These are phyloP conservation scores for Annona cherimola DNA, from an alignment of 164 flowering plant genomes.

Conservation along the genomic window DNA sequence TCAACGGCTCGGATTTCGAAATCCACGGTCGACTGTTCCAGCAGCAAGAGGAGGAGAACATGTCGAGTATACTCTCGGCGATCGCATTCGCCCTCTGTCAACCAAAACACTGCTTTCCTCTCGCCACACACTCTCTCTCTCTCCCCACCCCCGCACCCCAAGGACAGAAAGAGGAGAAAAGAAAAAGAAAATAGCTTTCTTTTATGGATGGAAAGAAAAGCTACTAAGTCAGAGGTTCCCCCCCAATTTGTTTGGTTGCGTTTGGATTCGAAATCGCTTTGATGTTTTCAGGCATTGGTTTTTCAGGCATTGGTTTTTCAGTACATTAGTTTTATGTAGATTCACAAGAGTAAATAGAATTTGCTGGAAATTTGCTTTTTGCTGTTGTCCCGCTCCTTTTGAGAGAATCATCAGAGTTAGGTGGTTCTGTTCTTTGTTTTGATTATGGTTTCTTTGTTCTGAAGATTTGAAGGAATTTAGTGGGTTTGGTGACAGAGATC, in stretches of 20 bases:
- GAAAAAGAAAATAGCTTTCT: constrained; percentile 22
- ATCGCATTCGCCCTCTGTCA: too few relatives aligned
- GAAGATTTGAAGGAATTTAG: constrained; percentile 29
- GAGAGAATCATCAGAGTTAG: constrained; percentile 12
- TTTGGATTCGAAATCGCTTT: constrained; percentile 25
- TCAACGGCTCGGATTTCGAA: too few relatives aligned
- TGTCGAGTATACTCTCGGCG: too few relatives aligned
- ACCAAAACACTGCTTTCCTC: too few relatives aligned
- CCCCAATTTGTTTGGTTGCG: constrained; percentile 12
- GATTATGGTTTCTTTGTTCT: constrained; percentile 12
- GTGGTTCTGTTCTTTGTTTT: constrained; percentile 17
- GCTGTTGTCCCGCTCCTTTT: constrained; percentile 7
- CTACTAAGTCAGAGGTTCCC: constrained; percentile 19
- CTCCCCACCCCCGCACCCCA: not conserved
- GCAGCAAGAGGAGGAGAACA: too few relatives aligned
- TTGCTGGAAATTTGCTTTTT: constrained; percentile 3
- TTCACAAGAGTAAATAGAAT: constrained; percentile 11
- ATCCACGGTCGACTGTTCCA: too few relatives aligned
- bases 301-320: constrained; percentile 11
- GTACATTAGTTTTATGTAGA: constrained; percentile 11
- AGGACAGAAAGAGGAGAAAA: constrained; percentile 10
- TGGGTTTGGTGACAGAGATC: constrained; percentile 38
- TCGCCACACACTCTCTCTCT: not conserved
- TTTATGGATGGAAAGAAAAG: constrained; percentile 35
- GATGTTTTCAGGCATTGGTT: constrained; percentile 13